Percentiles rank a stretch among this genome's conserved stretches.
Evolutionary conservation across 2,329 filamentous ascomycete species (phyloP).

Genomic region (Dactylellina cionopaga): DNA sequence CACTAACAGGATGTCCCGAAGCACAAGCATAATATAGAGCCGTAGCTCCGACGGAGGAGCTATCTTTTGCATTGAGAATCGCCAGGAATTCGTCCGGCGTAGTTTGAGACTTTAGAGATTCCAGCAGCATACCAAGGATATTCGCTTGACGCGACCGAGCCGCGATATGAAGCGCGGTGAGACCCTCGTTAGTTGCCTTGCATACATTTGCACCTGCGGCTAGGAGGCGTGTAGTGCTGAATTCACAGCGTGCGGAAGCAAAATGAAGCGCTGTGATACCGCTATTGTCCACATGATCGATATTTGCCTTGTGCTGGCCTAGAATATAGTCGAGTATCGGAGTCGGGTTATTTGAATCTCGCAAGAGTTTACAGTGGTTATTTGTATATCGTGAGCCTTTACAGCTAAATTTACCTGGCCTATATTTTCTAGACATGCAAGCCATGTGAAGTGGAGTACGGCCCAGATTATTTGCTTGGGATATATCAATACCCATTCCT

Average conservation of each 20-base stretch:
- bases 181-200: conserved; percentile 58
- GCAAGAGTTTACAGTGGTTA: too few relatives aligned
- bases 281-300: conserved; percentile 54
- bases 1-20: conserved; percentile 31
- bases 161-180: conserved; percentile 62
- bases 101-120: conserved; percentile 9
- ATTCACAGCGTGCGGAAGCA: conserved; percentile 54
- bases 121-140: conserved; percentile 58
- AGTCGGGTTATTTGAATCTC: neutral
- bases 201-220: conserved; percentile 60
- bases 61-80: conserved; percentile 5
- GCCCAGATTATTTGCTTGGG: conserved; percentile 1
- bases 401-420: neutral
- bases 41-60: conserved; percentile 7
- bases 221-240: conserved; percentile 58
- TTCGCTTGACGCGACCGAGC: conserved; percentile 59
- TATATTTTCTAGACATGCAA: neutral
- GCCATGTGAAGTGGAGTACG: conserved; percentile 5
- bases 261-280: conserved; percentile 56
- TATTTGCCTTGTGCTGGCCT: conserved; percentile 11
- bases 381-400: neutral
- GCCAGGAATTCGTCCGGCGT: neutral
- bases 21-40: conserved; percentile 50
- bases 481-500: neutral
- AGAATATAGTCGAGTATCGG: neutral